Conservation (phyloP, 352 stramenopile species). For the Ophiocytium majus region DNA sequence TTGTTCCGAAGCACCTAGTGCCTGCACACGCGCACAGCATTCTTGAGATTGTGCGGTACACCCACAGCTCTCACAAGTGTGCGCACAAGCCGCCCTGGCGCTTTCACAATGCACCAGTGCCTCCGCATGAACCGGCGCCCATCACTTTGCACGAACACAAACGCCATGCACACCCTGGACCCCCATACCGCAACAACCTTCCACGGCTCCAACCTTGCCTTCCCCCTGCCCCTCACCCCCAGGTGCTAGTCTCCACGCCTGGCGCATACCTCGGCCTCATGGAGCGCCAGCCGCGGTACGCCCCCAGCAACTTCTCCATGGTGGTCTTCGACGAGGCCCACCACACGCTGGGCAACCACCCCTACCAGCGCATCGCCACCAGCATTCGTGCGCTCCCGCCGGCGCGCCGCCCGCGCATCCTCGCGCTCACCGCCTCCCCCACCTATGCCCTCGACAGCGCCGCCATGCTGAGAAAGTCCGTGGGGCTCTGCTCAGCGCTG, state of each 20-base stretch:
- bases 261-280: slow-evolving; percentile 2
- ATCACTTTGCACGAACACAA: neutral
- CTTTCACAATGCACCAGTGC: neutral
- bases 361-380: slow-evolving; percentile 26
- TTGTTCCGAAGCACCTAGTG: neutral
- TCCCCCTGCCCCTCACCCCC: neutral
- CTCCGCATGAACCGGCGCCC: neutral
- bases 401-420: neutral
- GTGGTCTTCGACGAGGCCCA: slow-evolving; percentile 52
- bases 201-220: neutral
- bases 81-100: neutral
- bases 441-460: slow-evolving; percentile 26
- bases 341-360: slow-evolving; percentile 46
- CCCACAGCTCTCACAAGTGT: neutral
- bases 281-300: neutral
- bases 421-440: slow-evolving; percentile 45
- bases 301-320: slow-evolving; percentile 13
- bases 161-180: neutral
- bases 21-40: no score
- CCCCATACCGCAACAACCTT: no score
- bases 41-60: neutral
- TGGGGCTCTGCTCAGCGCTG: slow-evolving; percentile 31
- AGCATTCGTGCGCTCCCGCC: neutral
- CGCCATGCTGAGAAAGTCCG: slow-evolving; percentile 18
- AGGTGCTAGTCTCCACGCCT: slow-evolving; percentile 44